These are phyloP conservation scores for Thymus quinquecostatus DNA, from an alignment of 257 asterid genomes.

Conservation along the genomic window DNA sequence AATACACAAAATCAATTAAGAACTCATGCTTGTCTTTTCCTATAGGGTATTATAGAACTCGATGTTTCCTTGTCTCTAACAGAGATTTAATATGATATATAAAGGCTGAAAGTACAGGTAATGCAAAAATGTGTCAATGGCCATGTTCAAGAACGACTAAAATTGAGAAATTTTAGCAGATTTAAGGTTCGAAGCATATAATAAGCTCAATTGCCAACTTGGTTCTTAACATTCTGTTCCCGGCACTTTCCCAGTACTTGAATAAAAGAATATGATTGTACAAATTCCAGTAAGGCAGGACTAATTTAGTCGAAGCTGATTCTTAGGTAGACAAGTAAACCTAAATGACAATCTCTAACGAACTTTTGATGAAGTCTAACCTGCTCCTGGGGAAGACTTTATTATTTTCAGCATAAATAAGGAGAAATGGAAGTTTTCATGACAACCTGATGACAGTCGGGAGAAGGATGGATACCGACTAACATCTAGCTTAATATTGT, in stretches of 20 bases:
- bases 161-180: background rate
- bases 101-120: background rate
- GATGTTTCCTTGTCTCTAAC: conserved; percentile 31
- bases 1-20: conserved; percentile 6
- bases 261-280: conserved; percentile 2
- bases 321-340: conserved; percentile 39
- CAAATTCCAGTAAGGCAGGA: background rate
- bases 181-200: background rate
- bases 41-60: conserved; percentile 23
- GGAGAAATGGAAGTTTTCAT: conserved; percentile 22
- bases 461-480: conserved; percentile 23
- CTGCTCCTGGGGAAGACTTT: conserved; percentile 27
- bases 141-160: too few relatives aligned
- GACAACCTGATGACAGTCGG: conserved; percentile 26
- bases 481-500: conserved; percentile 8
- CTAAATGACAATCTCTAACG: conserved; percentile 32
- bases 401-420: conserved; percentile 22
- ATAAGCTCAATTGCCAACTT: conserved; percentile 22
- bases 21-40: conserved; percentile 27
- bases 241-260: conserved; percentile 11
- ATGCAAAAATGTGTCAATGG: background rate
- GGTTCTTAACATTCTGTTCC: background rate
- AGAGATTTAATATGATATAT: conserved; percentile 1
- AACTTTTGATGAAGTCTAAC: conserved; percentile 35
- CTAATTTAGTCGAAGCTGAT: conserved; percentile 15